Evolutionary conservation across 495 filamentous ascomycete genomes (phyloP), one percentile per base, ranked within the genome.

Genomic region (Penicillium steckii): DNA sequence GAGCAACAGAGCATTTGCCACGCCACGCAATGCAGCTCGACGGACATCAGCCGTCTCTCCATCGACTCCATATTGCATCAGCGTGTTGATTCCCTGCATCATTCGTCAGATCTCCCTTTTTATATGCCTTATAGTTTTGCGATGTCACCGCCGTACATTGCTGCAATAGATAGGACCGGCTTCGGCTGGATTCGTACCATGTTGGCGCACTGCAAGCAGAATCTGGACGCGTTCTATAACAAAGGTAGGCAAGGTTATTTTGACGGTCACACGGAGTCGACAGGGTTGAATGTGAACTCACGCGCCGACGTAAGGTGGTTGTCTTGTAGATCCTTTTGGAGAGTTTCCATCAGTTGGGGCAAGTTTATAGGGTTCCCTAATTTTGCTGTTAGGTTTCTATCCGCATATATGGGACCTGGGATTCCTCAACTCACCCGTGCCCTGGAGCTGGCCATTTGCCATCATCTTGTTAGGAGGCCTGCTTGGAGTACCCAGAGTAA

Each of bases 1-100:
- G 12, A 97, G 77, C 4, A 97, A 73, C 26, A 97, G 71, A 4
- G 91, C 82, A 70, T 98, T 98, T 50, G 91, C 94, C 22, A 97
- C 74, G 56, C 90, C 90, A 50, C 91, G 82, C 25, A 97, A 70
- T 3, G 92, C 94, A 61, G 91, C 85, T 45, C 83, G 83, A 6
- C 89, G 88, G 2, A 86, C 81, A 4, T 80, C 76, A 0, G 73
- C 50, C 7, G 80, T 83, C 45, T 85, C 76, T 6, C 66, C 62
- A 21, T 82, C 73, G 50, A 97, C 85, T 15, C 85, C 90, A 73
- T 94, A 84, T 33, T 73, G 80, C 30, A 81, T 74, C 30, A 98
- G 73, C 4, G 78, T 85, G 37, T 85, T 72, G 32, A 98, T 87
- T 5, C 90, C 91, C 89, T 95, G 53, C n/a, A 26, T 26, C 8